A percentile compares a stretch with the other conserved stretches of the same genome.
Conservation (phyloP, 176 grass and related monocot species). For the Hordeum marinum region DNA sequence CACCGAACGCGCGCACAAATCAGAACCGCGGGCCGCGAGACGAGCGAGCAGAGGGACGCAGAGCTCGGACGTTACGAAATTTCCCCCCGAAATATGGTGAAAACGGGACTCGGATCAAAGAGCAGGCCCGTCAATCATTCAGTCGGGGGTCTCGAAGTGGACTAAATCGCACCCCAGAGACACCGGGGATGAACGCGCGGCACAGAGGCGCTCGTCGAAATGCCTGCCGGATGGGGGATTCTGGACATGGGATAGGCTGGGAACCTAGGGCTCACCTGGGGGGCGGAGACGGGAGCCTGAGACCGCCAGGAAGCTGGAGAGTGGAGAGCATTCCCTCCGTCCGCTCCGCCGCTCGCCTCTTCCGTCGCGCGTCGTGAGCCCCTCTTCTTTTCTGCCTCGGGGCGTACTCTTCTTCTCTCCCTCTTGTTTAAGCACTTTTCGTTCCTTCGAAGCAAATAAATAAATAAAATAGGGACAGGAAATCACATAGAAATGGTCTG, state of each 20-base stretch:
- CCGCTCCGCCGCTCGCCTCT: background rate
- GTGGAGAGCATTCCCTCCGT: background rate
- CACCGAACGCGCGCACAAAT: background rate
- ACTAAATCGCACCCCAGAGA: background rate
- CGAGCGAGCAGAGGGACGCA: background rate
- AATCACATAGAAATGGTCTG: background rate
- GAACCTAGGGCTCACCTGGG: constrained; percentile 21
- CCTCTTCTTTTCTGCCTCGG: background rate
- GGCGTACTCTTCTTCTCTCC: background rate
- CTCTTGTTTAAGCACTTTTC: constrained; percentile 3
- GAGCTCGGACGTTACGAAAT: background rate
- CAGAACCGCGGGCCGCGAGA: background rate
- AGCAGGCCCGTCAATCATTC: background rate
- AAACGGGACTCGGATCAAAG: constrained; percentile 11
- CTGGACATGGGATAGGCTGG: background rate
- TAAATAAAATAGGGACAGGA: background rate
- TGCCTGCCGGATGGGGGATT: background rate
- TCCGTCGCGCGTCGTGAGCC: background rate
- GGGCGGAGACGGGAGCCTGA: background rate
- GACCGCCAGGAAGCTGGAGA: constrained; percentile 4
- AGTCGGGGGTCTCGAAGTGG: background rate
- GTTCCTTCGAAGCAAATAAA: constrained; percentile 28
- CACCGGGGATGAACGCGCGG: background rate
- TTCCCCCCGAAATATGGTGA: background rate
- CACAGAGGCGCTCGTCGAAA: background rate